A percentile compares a stretch with the other conserved stretches of the same genome.
Conservation (phyloP, 2,329 filamentous ascomycete species). For the Arthrobotrys entomopaga region DNA sequence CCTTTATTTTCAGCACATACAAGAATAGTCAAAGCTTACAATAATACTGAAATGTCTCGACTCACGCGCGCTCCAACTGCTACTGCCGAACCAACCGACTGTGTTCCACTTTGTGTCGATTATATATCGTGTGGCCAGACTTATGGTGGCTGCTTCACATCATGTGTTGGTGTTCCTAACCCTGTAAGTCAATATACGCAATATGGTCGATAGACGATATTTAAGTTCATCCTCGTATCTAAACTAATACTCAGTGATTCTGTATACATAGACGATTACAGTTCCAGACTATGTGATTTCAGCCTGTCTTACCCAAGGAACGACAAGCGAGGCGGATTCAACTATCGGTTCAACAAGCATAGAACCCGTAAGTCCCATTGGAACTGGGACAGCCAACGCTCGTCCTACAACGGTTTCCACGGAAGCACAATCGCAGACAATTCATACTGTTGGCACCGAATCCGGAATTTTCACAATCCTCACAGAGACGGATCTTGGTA, state of each 20-base stretch:
- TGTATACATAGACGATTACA: slow-evolving; percentile 20
- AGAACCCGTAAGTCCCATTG: slow-evolving; percentile 4
- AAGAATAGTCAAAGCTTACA: no score
- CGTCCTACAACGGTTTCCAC: not conserved
- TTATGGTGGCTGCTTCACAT: slow-evolving; percentile 39
- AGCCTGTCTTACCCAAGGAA: slow-evolving; percentile 15
- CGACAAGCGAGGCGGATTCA: no score
- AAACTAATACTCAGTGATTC: not conserved
- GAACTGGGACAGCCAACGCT: slow-evolving; percentile 1
- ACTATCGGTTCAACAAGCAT: not conserved
- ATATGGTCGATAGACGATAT: not conserved
- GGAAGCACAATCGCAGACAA: slow-evolving; percentile 14
- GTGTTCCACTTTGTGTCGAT: slow-evolving; percentile 22
- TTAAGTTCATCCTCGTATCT: no score
- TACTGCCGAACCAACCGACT: not conserved
- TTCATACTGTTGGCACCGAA: slow-evolving; percentile 34
- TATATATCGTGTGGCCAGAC: slow-evolving; percentile 40
- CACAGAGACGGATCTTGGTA: slow-evolving; percentile 20
- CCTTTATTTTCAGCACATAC: no score
- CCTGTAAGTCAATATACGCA: slow-evolving; percentile 17
- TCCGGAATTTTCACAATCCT: slow-evolving; percentile 27
- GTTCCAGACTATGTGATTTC: slow-evolving; percentile 40
- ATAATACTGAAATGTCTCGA: slow-evolving; percentile 9
- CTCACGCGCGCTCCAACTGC: slow-evolving; percentile 14
- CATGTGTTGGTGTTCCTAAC: slow-evolving; percentile 23